These are phyloP conservation scores for Brettanomyces anomalus DNA, from an alignment of 805 yeast species.

Conservation along the genomic window DNA sequence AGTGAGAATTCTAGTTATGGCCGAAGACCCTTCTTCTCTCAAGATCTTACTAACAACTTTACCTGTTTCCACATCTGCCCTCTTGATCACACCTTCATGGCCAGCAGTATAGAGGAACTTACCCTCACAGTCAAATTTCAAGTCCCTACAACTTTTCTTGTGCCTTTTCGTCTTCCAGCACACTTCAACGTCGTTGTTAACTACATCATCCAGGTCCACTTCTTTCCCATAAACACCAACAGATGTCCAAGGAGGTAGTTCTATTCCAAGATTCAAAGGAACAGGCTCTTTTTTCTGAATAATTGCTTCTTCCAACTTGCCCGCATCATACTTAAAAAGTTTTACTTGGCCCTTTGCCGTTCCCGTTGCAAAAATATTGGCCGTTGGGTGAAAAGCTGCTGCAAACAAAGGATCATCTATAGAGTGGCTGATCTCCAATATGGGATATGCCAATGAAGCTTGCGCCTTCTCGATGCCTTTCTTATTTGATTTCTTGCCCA, in stretches of 20 bases:
- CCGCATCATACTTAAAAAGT: slow-evolving; percentile 50
- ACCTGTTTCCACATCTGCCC: slow-evolving; percentile 64
- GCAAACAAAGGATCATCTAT: slow-evolving; percentile 59
- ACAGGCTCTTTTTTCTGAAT: slow-evolving; percentile 22
- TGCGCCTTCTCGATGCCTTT: neutral
- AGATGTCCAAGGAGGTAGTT: slow-evolving; percentile 1
- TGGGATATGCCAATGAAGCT: neutral
- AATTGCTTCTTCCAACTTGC: slow-evolving; percentile 29
- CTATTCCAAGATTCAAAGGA: slow-evolving; percentile 16
- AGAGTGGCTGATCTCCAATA: neutral
- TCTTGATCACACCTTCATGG: slow-evolving; percentile 69
- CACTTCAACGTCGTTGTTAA: slow-evolving; percentile 22
- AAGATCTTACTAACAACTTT: slow-evolving; percentile 52
- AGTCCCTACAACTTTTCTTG: slow-evolving; percentile 75
- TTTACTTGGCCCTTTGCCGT: slow-evolving; percentile 74
- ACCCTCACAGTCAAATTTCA: slow-evolving; percentile 46
- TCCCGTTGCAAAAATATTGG: slow-evolving; percentile 58
- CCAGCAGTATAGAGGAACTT: slow-evolving; percentile 61
- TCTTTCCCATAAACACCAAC: slow-evolving; percentile 2
- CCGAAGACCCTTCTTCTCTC: slow-evolving; percentile 3
- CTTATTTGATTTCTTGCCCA: slow-evolving; percentile 79
- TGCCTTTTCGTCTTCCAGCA: slow-evolving; percentile 86
- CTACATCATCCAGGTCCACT: slow-evolving; percentile 20
- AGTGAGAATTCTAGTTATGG: slow-evolving; percentile 34
- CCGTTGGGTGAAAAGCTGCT: slow-evolving; percentile 67